Percentiles rank a stretch among this genome's conserved stretches.
Evolutionary conservation across 495 filamentous ascomycete genomes (phyloP).

Genomic region (Penicillium tannophilum): DNA sequence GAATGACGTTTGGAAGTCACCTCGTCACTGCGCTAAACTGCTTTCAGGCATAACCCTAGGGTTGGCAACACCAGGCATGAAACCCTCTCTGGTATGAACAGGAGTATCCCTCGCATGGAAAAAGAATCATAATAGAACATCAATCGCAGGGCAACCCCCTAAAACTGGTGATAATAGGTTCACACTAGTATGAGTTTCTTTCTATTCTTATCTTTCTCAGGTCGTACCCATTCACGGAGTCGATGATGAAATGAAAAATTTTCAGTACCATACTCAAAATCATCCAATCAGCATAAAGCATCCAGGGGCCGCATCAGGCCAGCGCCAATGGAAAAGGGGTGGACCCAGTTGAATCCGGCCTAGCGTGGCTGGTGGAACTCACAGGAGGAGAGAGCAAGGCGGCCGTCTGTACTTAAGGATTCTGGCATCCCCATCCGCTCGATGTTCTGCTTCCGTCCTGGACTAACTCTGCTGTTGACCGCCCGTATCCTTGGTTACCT

Average conservation of each 20-base stretch:
- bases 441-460: slow-evolving; percentile 41
- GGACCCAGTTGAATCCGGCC: slow-evolving; percentile 38
- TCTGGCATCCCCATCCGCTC: slow-evolving; percentile 47
- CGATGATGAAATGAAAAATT: slow-evolving; percentile 10
- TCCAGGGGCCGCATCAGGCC: neutral
- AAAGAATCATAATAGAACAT: neutral
- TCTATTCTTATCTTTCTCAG: slow-evolving; percentile 7
- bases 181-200: neutral
- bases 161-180: neutral
- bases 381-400: slow-evolving; percentile 41
- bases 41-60: slow-evolving; percentile 14
- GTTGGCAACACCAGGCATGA: slow-evolving; percentile 13
- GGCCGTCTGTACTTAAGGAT: slow-evolving; percentile 55
- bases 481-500: slow-evolving; percentile 20
- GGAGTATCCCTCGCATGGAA: slow-evolving; percentile 15
- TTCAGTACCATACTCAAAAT: slow-evolving; percentile 3
- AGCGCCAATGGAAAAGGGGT: slow-evolving; percentile 31
- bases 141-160: too few relatives aligned
- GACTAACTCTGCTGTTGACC: slow-evolving; percentile 37
- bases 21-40: slow-evolving; percentile 15
- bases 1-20: slow-evolving; percentile 11
- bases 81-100: slow-evolving; percentile 13
- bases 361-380: slow-evolving; percentile 47
- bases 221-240: slow-evolving; percentile 6
- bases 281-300: slow-evolving; percentile 35